Evolutionary conservation across 257 asterid genomes (phyloP), one percentile per base, ranked within the genome.

Genomic region (Rubia yunnanensis): DNA sequence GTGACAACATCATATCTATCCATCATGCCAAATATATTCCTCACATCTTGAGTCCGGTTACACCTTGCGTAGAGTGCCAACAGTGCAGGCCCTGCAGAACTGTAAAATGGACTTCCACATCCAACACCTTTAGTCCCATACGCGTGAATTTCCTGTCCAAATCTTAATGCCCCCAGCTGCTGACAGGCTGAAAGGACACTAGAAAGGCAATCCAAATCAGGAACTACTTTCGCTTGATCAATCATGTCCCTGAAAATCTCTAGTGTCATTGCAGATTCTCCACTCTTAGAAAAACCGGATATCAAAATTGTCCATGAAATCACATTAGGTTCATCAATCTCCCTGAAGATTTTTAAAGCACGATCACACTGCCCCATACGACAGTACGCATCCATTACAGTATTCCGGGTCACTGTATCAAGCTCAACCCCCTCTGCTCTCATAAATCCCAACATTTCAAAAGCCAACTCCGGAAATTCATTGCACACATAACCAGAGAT

Each of bases 231-330:
- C 20, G 74, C 66, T 10, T 13, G 35, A 38, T 7, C 2, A 11
- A 77, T 59, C 83, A 81, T 77, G 28, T 70, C 60, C 73, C 75
- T 69, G 55, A 74, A 77, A 3, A 70, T 66, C 46, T 63, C 28
- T 20, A 80, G 28, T 1, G 79, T 27, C 0, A 8, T 20, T 27
- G 31, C 65, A 35, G 70, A 75, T 18, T 77, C 27, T 44, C 78
- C 80, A n/a, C 30, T 77, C 61, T 78, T 73, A 27, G 78, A 80
- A 70, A 65, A 77, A 11, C 82, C 85, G 8, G 82, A 74, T 44
- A 77, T 72, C 78, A 80, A 66, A 50, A 70, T 74, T 13, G 85
- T 80, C 85, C 85, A 80, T 0, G 85, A 80, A 38, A 80, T 75
- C 56, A 77, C 73, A 69, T 67, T 80, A 10, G 80, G 82, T 18